phyloP scores from a whole-genome alignment of 1,284 basidiomycete genomes.

The Mycena citricolor region DNA sequence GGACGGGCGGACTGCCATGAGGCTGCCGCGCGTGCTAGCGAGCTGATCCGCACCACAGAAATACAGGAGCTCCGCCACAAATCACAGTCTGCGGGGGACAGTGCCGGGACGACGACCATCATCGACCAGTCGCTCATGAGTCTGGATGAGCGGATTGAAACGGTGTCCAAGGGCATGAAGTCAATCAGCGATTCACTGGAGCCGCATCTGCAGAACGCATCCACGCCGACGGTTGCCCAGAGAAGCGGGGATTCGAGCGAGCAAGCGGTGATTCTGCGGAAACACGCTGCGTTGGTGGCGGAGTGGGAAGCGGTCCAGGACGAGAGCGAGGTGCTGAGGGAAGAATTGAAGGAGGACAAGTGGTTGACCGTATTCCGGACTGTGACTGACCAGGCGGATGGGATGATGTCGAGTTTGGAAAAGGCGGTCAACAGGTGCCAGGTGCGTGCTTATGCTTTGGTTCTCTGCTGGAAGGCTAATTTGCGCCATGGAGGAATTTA shows the following conservation, averaged over 20 bases:
- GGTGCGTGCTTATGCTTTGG: slow-evolving; percentile 40
- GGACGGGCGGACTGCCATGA: slow-evolving; percentile 24
- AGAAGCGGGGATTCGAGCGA: slow-evolving; percentile 45
- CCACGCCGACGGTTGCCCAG: slow-evolving; percentile 49
- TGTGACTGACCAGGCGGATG: slow-evolving; percentile 89
- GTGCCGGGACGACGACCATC: slow-evolving; percentile 55
- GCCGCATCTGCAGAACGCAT: slow-evolving; percentile 50
- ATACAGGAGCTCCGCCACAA: slow-evolving; percentile 84
- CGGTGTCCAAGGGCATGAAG: slow-evolving; percentile 68
- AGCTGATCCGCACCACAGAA: too few species aligned
- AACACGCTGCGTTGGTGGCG: slow-evolving; percentile 62
- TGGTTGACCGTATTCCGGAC: slow-evolving; percentile 94
- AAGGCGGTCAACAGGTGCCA: slow-evolving; percentile 86
- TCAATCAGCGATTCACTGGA: slow-evolving; percentile 61
- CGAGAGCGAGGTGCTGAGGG: slow-evolving; percentile 79
- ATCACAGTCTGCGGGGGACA: slow-evolving; percentile 63
- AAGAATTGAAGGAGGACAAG: slow-evolving; percentile 94
- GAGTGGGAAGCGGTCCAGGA: slow-evolving; percentile 83
- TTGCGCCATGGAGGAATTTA: slow-evolving; percentile 61
- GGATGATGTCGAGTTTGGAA: slow-evolving; percentile 95
- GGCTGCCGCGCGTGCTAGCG: slow-evolving; percentile 9
- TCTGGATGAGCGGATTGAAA: slow-evolving; percentile 79
- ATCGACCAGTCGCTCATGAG: slow-evolving; percentile 80
- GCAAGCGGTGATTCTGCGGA: slow-evolving; percentile 58
- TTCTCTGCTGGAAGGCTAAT: slow-evolving; percentile 4